Base-by-base conservation (phyloP, 164 flowering plant species). In the Magnolia sinica region DNA sequence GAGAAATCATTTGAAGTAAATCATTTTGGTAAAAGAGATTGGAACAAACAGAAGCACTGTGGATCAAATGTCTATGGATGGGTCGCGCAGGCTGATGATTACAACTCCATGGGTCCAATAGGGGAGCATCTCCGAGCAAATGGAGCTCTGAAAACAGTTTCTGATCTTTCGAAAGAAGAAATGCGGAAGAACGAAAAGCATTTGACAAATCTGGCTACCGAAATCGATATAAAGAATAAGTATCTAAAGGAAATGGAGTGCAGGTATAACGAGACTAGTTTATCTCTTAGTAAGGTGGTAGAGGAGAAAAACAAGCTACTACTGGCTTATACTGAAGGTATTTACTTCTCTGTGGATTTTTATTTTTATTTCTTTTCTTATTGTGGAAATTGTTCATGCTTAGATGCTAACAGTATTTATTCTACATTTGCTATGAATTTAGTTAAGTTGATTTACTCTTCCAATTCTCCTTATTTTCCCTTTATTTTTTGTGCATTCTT, bases 61-160 rank as follows among this genome's bases (percentile, higher is more conserved):
- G 84, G 82, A 37, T 82, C 87, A 64, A 87, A 80, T 66, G 83
- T 91, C 8, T 95, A 91, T 85, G 98, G 85, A 2, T 96, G 99
- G 99, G 89, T 96, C 79, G 99, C 98, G 13, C 92, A 97, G 19
- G 91, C 88, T 24, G 96, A 88, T 85, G 97, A 95, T 76, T 91
- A 86, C 64, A 82, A 82, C 2, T 61, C 86, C 7, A 61, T 74
- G n/a, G 80, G 76, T 66, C 84, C 89, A 49, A 73, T 93, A 23
- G 95, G 92, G 31, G 93, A 93, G 7, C 85, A 93, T 76, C 86
- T 95, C 13, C 85, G 91, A 10, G 90, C 86, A 85, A 79, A 71
- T 76, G 93, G 93, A 58, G 94, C 93, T 68, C 76, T 93, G 76
- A 94, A 87, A 79, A 90, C 95, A 22, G 82, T 94, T 59, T 70